phyloP scores from a whole-genome alignment of 305 asterid genomes.

The Fraxinus latifolia region DNA sequence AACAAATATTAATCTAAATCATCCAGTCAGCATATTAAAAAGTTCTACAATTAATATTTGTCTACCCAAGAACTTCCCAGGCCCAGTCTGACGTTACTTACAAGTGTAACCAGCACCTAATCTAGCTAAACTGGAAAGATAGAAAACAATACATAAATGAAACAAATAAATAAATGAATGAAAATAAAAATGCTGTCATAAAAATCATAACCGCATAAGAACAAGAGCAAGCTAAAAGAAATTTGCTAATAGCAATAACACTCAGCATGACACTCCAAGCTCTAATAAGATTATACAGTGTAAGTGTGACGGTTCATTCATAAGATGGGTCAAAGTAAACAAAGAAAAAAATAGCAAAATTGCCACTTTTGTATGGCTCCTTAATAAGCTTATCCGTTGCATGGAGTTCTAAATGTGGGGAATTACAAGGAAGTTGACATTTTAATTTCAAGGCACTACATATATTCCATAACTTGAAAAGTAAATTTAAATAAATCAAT shows the following conservation, averaged over 20 bases:
- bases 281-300: background rate
- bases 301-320: background rate
- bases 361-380: background rate
- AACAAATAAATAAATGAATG: background rate
- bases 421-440: background rate
- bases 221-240: background rate
- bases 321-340: background rate
- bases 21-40: slow-evolving; percentile 11
- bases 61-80: background rate
- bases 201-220: background rate
- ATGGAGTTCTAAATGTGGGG: background rate
- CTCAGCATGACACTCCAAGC: background rate
- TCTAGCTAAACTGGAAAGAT: background rate
- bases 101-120: background rate
- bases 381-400: background rate
- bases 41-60: background rate
- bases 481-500: background rate
- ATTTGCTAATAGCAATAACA: background rate
- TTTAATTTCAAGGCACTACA: background rate
- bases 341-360: background rate
- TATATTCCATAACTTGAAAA: background rate
- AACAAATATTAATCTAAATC: slow-evolving; percentile 25
- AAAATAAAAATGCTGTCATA: slow-evolving; percentile 4
- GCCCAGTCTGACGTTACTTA: background rate
- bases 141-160: slow-evolving; percentile 3